Evolutionary conservation across 2,329 filamentous ascomycete species (phyloP), one percentile per base, ranked within the genome.

Genomic region (Xylaria sp.): DNA sequence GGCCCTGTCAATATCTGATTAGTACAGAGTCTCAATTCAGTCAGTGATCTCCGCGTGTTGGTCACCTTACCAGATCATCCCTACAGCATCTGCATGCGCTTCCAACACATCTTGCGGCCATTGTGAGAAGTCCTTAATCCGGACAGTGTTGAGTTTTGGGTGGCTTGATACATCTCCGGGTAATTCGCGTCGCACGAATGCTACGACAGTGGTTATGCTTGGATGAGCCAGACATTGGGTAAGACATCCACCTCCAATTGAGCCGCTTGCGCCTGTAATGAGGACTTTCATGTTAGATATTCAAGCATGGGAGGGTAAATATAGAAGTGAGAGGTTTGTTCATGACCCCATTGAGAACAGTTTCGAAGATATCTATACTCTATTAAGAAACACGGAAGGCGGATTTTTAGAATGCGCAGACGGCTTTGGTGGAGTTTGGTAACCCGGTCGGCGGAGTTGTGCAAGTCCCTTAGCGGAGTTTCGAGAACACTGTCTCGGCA

Each of bases 201-300:
- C 76, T 17, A 81, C 68, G 4, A 80, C 74, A 1, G 53, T 72
- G 0, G 77, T 73, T 13, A 81, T 72, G 0, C 48, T 62, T 4
- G 78, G 77, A 58, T 78, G 77, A 1, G 72, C 67, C 36, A 81
- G 79, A 17, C 78, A 79, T 49, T 80, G 78, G 11, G 48, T 65
- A 11, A 81, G 72, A 7, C 71, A 78, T 58, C 75, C 77, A 56
- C 78, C 65, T 57, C 79, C 80, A 51, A 81, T 80, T 5, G 70
- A 74, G 1, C 79, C 79, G 13, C 73, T 79, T 0, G 78, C 80
- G 36, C 79, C 79, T 15, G 74, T 72, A 17, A 81, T 73, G 46
- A 81, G 78, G 59, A 81, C 66, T 59, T 81, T 81, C 79, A 81
- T 81, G 7, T 48, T 56, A n/a, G 20, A 42, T 46, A 53, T 2